Evolutionary conservation across 202 grass and related monocot genomes (phyloP).

Genomic region (Panicum virgatum): DNA sequence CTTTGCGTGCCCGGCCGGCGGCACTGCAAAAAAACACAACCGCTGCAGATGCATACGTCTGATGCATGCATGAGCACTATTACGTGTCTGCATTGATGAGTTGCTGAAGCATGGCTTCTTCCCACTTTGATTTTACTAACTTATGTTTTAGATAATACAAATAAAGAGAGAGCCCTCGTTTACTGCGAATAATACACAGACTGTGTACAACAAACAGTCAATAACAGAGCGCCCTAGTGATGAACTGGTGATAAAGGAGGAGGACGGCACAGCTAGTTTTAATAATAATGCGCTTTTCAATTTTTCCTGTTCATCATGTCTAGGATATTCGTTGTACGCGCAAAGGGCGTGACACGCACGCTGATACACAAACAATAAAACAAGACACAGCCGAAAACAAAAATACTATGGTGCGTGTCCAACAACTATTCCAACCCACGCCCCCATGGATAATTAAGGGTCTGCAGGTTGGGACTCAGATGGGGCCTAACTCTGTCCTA

Average conservation of each 20-base stretch:
- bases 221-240: neutral
- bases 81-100: constrained; percentile 27
- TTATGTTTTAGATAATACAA: neutral
- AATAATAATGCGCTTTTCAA: no score
- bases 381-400: neutral
- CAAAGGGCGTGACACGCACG: no score
- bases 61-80: neutral
- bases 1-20: no score
- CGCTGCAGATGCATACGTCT: neutral
- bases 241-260: no score
- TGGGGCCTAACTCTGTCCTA: constrained; percentile 28
- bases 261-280: no score
- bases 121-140: neutral
- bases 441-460: neutral
- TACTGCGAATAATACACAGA: neutral
- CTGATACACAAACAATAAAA: no score
- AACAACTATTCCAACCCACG: constrained; percentile 23
- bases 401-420: constrained; percentile 12
- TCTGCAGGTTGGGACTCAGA: constrained; percentile 10
- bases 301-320: no score
- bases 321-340: no score
- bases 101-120: neutral
- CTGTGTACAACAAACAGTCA: neutral
- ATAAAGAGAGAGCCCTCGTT: neutral
- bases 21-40: constrained; percentile 27